Base-by-base conservation (phyloP, 352 stramenopile species). In the Phytophthora sp. region DNA sequence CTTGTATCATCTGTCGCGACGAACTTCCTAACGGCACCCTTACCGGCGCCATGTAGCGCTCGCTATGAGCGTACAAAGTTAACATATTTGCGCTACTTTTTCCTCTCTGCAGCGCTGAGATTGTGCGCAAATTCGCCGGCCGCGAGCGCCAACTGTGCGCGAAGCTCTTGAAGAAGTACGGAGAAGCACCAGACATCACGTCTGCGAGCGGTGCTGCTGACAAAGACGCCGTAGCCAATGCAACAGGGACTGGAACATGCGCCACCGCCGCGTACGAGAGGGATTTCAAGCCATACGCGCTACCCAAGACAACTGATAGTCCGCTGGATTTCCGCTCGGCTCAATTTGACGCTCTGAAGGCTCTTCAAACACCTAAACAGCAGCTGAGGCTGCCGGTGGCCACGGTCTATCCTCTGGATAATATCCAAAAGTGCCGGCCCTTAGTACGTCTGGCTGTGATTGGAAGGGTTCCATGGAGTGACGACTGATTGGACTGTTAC, bases 371-470 rank as follows among this genome's bases (percentile, higher is more conserved):
- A 3, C 36, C 52, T 21, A 53, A 55, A n/a, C 56, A 66, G 7
- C 23, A 52, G 30, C n/a, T 80, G 13, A 53, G 58, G 29, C 47
- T 80, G 18, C 79, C 73, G 26, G 53, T 78, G n/a, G n/a, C 7
- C 2, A 63, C 46, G 39, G 55, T 65, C 45, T 63, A 64, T 61
- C 81, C 85, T 42, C 73, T 98, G 35, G 90, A 98, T 64, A 96
- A 96, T 57, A 86, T 97, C 35, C 82, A 89, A 59, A 95, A 97
- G 55, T 97, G 88, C 66, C 75, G 88, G 7, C 60, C 83, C 41
- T 61, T 96, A 61, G 82, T 92, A 71, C 11, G 71, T 76, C 30
- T 21, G 11, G 12, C 30, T 33, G 20, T 38, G n/a, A 49, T 9
- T 29, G 31, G 2, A 50, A 21, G 23, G 3, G 23, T 3, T 13